Conservation (phyloP, 2,329 filamentous ascomycete species). For the Venturia effusa region DNA sequence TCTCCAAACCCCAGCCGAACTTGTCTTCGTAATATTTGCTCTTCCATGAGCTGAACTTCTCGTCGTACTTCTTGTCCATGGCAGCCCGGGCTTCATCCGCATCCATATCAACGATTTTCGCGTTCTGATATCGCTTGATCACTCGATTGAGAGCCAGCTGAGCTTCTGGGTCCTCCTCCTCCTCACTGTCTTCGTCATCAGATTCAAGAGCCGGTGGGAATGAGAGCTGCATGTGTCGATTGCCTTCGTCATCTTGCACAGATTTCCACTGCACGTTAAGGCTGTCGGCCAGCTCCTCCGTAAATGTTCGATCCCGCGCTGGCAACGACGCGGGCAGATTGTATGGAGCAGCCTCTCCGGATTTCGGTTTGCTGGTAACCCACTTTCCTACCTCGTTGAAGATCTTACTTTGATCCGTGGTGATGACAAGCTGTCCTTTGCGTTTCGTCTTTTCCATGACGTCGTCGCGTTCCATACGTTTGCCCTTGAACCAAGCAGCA, state of each 20-base stretch:
- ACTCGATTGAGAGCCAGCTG: constrained; percentile 74
- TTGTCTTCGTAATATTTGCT: constrained; percentile 85
- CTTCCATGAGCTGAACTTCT: constrained; percentile 89
- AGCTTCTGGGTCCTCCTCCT: constrained; percentile 74
- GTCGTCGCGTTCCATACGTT: constrained; percentile 61
- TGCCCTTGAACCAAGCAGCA: constrained; percentile 83
- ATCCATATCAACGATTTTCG: constrained; percentile 69
- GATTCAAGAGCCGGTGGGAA: constrained; percentile 42
- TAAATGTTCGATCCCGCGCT: constrained; percentile 83
- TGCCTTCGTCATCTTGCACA: constrained; percentile 51
- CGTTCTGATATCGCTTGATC: constrained; percentile 83
- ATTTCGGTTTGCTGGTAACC: constrained; percentile 51
- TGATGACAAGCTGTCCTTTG: constrained; percentile 52
- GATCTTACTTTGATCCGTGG: constrained; percentile 67
- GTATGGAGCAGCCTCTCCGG: constrained; percentile 40
- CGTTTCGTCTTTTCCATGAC: constrained; percentile 51
- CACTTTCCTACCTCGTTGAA: constrained; percentile 77
- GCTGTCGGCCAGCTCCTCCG: constrained; percentile 70
- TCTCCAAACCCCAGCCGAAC: constrained; percentile 77
- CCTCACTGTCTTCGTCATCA: constrained; percentile 40
- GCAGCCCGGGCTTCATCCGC: constrained; percentile 67
- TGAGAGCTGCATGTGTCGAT: constrained; percentile 54
- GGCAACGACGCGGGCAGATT: constrained; percentile 64
- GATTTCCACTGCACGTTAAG: constrained; percentile 57
- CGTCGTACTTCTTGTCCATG: constrained; percentile 76